phyloP scores from a whole-genome alignment of 305 asterid species.

The Fraxinus sp. region DNA sequence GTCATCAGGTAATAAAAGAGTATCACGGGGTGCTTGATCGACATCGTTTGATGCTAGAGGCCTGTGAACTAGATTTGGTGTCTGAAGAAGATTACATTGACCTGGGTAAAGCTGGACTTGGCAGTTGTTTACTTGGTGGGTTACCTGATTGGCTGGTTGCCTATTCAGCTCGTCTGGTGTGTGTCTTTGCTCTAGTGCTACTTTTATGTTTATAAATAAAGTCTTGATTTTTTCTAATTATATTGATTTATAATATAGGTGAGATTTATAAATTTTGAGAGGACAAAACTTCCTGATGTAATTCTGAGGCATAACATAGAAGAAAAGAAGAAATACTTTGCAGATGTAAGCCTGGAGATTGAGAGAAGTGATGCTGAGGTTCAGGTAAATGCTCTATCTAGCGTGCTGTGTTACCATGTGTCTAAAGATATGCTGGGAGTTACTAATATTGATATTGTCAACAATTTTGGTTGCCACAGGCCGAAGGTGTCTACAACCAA shows the following conservation, averaged over 20 bases:
- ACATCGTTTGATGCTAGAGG: slow-evolving; percentile 76
- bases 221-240: slow-evolving; percentile 26
- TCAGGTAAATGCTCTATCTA: slow-evolving; percentile 53
- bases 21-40: slow-evolving; percentile 89
- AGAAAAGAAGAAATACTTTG: slow-evolving; percentile 84
- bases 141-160: slow-evolving; percentile 96
- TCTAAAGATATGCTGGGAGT: neutral
- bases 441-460: slow-evolving; percentile 4
- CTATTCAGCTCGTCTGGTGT: slow-evolving; percentile 86
- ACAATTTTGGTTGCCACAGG: slow-evolving; percentile 48
- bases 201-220: slow-evolving; percentile 1
- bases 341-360: slow-evolving; percentile 77
- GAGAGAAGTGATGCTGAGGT: slow-evolving; percentile 96
- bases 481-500: slow-evolving; percentile 96
- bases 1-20: slow-evolving; percentile 72
- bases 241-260: slow-evolving; percentile 52
- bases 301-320: slow-evolving; percentile 83
- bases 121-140: slow-evolving; percentile 98
- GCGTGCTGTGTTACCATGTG: neutral
- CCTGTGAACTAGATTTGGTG: slow-evolving; percentile 83
- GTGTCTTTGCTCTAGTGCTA: slow-evolving; percentile 21
- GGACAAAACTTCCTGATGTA: slow-evolving; percentile 84
- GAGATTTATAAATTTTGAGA: slow-evolving; percentile 94
- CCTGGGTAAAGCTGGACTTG: slow-evolving; percentile 92
- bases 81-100: slow-evolving; percentile 95